Evolutionary conservation across 192 early-diverging fungal genomes (phyloP).

Genomic region (Backusella mclennaniae): DNA sequence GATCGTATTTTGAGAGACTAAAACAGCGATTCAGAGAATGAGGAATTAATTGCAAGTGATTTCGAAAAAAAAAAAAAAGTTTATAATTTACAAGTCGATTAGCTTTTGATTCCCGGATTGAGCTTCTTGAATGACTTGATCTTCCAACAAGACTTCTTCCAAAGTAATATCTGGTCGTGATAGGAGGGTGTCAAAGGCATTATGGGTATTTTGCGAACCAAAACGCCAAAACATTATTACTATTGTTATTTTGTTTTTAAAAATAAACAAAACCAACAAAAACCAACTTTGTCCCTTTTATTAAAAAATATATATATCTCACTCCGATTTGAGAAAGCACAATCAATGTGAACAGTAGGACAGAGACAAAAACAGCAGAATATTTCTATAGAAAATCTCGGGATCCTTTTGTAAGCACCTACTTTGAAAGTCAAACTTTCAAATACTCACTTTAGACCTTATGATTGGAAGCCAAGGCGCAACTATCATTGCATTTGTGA

Average conservation of each 20-base stretch:
- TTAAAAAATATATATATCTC: neutral
- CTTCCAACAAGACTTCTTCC: constrained; percentile 89
- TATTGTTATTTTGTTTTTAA: neutral
- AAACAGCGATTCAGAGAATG: neutral
- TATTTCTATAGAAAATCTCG: neutral
- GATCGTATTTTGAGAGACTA: constrained; percentile 6
- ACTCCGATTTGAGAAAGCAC: neutral
- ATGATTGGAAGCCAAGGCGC: too few species aligned
- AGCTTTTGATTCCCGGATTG: constrained; percentile 91
- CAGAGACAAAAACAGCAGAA: neutral
- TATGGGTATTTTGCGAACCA: constrained; percentile 80
- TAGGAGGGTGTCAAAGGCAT: constrained; percentile 88
- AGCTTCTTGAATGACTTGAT: constrained; percentile 93
- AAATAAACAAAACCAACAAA: neutral
- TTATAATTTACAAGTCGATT: constrained; percentile 69
- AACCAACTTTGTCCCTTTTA: neutral
- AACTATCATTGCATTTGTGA: too few species aligned
- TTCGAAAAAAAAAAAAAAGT: neutral
- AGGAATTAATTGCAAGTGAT: neutral
- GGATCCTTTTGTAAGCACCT: too few species aligned
- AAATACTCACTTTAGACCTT: too few species aligned
- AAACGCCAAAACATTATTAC: constrained; percentile 89
- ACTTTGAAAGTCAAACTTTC: too few species aligned
- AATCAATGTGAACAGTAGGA: neutral
- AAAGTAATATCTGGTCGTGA: constrained; percentile 88